These are phyloP conservation scores for Vaccinium vitisidaea DNA, from an alignment of 148 eudicot genomes.

Conservation along the genomic window DNA sequence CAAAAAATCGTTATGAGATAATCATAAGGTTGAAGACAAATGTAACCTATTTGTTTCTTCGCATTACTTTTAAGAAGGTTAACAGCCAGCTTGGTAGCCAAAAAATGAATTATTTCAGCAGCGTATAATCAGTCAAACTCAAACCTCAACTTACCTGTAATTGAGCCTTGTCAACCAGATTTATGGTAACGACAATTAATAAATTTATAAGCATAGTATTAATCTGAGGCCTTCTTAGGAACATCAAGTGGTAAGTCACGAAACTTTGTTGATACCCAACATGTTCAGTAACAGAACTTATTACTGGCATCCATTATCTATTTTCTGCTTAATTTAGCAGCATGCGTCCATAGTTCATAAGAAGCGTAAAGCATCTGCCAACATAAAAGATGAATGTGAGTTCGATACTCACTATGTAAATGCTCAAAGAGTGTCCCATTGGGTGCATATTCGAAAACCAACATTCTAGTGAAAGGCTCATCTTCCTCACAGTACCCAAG, in stretches of 20 bases:
- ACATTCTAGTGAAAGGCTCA: constrained; percentile 75
- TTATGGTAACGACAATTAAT: background rate
- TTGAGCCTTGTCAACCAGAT: background rate
- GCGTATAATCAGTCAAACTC: background rate
- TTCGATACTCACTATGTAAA: constrained; percentile 60
- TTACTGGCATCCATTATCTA: background rate
- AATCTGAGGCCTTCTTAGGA: background rate
- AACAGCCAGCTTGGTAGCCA: background rate
- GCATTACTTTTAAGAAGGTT: background rate
- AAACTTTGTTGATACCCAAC: constrained; percentile 6
- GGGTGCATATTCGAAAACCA: constrained; percentile 92
- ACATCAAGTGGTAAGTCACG: background rate
- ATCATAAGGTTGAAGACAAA: constrained; percentile 1
- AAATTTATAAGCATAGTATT: background rate
- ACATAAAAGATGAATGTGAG: background rate
- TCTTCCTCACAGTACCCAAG: constrained; percentile 86
- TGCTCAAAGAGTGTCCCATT: constrained; percentile 97
- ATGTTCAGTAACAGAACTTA: constrained; percentile 8
- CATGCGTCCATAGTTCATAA: background rate
- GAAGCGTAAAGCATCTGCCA: background rate
- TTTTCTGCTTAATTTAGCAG: background rate
- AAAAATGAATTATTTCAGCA: too few relatives aligned
- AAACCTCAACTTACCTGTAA: constrained; percentile 1
- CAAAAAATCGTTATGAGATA: background rate
- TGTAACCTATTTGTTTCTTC: background rate